phyloP scores from a whole-genome alignment of 164 flowering plant genomes.

The Annona cherimola region DNA sequence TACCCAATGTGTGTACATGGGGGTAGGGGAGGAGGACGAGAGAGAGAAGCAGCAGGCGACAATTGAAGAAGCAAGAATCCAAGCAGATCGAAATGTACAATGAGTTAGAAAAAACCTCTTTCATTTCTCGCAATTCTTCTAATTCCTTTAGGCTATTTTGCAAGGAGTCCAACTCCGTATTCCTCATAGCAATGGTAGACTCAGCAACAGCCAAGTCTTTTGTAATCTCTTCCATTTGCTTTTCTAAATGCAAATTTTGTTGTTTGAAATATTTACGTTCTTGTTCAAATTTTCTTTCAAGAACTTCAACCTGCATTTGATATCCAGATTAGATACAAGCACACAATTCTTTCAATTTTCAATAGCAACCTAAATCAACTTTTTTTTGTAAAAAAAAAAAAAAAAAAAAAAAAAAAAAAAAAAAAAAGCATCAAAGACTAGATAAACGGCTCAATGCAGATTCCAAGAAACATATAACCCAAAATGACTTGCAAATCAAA shows the following conservation, averaged over 20 bases:
- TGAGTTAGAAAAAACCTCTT: constrained; percentile 52
- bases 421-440: background rate
- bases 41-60: background rate
- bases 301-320: constrained; percentile 42
- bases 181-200: constrained; percentile 42
- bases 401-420: background rate
- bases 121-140: constrained; percentile 92
- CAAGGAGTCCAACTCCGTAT: constrained; percentile 44
- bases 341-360: background rate
- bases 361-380: background rate
- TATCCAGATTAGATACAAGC: constrained; percentile 2
- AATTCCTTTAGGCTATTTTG: constrained; percentile 73
- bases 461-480: too few relatives aligned
- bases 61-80: background rate
- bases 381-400: background rate
- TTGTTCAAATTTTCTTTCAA: constrained; percentile 51
- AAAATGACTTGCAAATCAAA: too few relatives aligned
- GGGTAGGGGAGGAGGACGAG: background rate
- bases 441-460: background rate
- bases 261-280: constrained; percentile 49
- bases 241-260: constrained; percentile 61
- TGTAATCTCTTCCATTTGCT: constrained; percentile 40
- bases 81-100: background rate
- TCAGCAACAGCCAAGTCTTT: constrained; percentile 48
- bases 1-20: background rate